A percentile compares a stretch with the other conserved stretches of the same genome.
Conservation (phyloP, 169 alveolate genomes). For the Miamiensis avidus region DNA sequence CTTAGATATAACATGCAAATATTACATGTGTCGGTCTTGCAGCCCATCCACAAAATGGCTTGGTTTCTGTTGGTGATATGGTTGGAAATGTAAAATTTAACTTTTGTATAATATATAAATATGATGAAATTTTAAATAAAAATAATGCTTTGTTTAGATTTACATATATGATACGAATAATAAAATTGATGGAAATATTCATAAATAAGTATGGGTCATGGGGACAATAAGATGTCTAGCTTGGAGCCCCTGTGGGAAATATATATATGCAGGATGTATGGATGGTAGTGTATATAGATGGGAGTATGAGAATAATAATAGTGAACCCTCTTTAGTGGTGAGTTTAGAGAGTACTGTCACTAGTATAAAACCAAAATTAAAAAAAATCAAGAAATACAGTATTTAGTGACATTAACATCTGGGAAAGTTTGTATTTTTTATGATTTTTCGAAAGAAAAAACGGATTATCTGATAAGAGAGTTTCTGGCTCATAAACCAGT, state of each 20-base stretch:
- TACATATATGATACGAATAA: not conserved
- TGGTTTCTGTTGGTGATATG: conserved; percentile 58
- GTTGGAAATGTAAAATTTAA: conserved; percentile 36
- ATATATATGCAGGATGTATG: conserved; percentile 53
- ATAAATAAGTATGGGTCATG: conserved; percentile 13
- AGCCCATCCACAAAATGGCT: conserved; percentile 5
- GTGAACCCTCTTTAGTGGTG: conserved; percentile 7
- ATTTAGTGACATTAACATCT: conserved; percentile 31
- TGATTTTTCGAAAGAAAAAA: not conserved
- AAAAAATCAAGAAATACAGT: conserved; percentile 1
- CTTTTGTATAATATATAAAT: conserved; percentile 3
- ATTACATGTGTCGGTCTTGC: conserved; percentile 55
- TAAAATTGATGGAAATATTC: not conserved
- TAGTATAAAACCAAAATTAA: conserved; percentile 19
- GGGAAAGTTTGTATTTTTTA: conserved; percentile 3
- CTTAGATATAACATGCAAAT: not conserved
- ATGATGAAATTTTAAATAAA: not conserved
- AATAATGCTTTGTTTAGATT: not conserved
- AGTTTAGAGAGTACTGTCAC: conserved; percentile 33
- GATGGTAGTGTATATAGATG: conserved; percentile 49
- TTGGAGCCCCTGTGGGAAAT: conserved; percentile 32
- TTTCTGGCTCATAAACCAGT: not conserved
- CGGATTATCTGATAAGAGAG: not conserved
- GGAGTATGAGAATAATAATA: conserved; percentile 12
- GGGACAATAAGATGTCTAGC: conserved; percentile 51